Base-by-base conservation (phyloP, 2,329 filamentous ascomycete species). In the Dactylella cylindrospora region DNA sequence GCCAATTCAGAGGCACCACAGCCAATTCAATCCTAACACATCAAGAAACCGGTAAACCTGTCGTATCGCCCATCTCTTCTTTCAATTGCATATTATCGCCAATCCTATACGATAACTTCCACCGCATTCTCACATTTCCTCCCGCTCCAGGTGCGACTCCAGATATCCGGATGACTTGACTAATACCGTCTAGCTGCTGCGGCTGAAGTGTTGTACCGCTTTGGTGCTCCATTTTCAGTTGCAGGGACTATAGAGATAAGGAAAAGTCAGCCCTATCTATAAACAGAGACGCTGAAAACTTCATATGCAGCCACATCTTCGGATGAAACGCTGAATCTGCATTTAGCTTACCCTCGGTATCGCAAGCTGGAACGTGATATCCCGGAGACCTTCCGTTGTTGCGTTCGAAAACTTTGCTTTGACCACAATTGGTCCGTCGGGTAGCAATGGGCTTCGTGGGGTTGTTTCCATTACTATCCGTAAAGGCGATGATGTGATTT, bases 311-410 rank as follows among this genome's bases (percentile, higher is more conserved):
- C 20, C 10, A 22, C 4, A 7, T 23, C 25, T 65, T 55, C 17
- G 39, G 67, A 38, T 36, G 35, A 44, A 20, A 20, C 22, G 12
- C 38, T 20, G 28, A 5, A 8, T 26, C 47, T 26, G 38, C 25
- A 43, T 31, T 15, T 12, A 23, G 65, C 73, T 66, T 76, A 94
- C 90, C 81, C 91, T 97, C 60, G 91, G 93, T 23, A 96, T 91
- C 2, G 93, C 93, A 31, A 95, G 79, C 72, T 95, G 88, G 70
- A 96, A 95, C 57, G 91, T 90, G 23, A 98, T 76, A 66, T 94
- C 86, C 2, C 80, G 80, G 17, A 98, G 79, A 0, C 82, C 80
- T 68, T 86, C 80, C 1, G 80, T 74, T 0, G 84, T 86, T 61
- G 81, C 85, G 72, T 95, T 98, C 13, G 88, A 90, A 71, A 96